Conservation (phyloP, 371 early-diverging fungal genomes). For the Chytridium lagenaria region DNA sequence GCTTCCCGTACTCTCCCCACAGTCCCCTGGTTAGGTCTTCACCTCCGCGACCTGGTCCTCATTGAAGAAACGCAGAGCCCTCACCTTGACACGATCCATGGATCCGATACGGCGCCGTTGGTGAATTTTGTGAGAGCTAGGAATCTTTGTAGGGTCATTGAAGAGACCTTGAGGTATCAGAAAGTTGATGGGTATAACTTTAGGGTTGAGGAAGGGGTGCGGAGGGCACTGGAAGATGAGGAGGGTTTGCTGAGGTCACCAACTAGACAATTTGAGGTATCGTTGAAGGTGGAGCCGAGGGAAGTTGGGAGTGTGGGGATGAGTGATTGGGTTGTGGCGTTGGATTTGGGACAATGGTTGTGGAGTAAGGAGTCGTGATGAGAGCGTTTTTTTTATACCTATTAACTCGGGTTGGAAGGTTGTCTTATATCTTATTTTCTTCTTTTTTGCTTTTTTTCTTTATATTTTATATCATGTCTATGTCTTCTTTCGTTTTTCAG, state of each 20-base stretch:
- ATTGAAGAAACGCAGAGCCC: slow-evolving; percentile 20
- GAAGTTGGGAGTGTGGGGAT: not conserved
- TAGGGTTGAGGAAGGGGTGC: slow-evolving; percentile 1
- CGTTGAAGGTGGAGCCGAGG: slow-evolving; percentile 23
- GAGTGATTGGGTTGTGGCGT: not conserved
- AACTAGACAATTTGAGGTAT: slow-evolving; percentile 23
- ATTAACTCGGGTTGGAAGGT: too few relatives aligned
- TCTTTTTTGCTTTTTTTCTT: too few relatives aligned
- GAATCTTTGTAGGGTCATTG: slow-evolving; percentile 12
- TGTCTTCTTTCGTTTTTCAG: too few relatives aligned
- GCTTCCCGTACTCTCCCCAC: not conserved
- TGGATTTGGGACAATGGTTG: too few relatives aligned
- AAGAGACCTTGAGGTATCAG: slow-evolving; percentile 27
- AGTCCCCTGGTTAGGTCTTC: slow-evolving; percentile 28
- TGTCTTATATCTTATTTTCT: too few relatives aligned
- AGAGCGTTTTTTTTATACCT: too few relatives aligned
- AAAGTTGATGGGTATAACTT: not conserved
- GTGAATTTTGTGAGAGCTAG: slow-evolving; percentile 23
- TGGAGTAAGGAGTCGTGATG: too few relatives aligned
- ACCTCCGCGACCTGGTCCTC: slow-evolving; percentile 22
- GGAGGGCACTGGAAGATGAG: slow-evolving; percentile 19
- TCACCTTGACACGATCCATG: not conserved
- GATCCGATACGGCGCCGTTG: slow-evolving; percentile 1
- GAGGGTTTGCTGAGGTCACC: slow-evolving; percentile 27
- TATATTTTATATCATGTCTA: too few relatives aligned